Conservation (phyloP, 495 filamentous ascomycete genomes). For the Penicillium cataractarum region DNA sequence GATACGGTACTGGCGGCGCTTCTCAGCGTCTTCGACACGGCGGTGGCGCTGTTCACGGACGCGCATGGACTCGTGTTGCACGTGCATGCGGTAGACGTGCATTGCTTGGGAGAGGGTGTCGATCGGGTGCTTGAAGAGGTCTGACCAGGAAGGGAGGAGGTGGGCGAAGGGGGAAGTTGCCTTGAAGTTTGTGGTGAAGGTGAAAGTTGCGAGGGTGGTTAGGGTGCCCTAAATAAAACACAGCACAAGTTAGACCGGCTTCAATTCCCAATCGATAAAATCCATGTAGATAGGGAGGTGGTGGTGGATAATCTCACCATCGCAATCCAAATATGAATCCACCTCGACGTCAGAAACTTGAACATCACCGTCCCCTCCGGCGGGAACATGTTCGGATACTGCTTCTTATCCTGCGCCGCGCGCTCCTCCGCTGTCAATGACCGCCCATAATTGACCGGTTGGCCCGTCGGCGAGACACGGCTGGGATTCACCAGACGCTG, state of each 20-base stretch:
- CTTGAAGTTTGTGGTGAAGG: conserved; percentile 71
- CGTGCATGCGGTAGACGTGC: conserved; percentile 71
- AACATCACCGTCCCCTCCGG: conserved; percentile 72
- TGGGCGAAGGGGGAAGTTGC: conserved; percentile 70
- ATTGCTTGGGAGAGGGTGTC: conserved; percentile 56
- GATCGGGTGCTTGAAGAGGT: conserved; percentile 66
- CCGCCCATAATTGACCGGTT: conserved; percentile 67
- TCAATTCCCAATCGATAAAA: no score
- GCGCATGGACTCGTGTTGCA: conserved; percentile 61
- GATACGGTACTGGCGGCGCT: conserved; percentile 76
- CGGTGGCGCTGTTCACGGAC: conserved; percentile 67
- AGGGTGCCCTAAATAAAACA: conserved; percentile 61
- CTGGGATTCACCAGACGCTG: conserved; percentile 54
- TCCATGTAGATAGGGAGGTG: background rate
- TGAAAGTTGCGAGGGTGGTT: conserved; percentile 64
- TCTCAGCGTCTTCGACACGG: conserved; percentile 75
- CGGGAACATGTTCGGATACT: conserved; percentile 84
- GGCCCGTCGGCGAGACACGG: conserved; percentile 31
- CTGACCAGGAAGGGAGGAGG: conserved; percentile 65
- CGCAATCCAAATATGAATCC: conserved; percentile 77
- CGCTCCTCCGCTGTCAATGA: conserved; percentile 59
- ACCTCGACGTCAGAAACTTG: conserved; percentile 72
- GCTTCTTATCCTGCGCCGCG: conserved; percentile 60
- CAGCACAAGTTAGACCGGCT: background rate
- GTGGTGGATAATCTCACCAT: conserved; percentile 53